Percentiles rank a stretch among this genome's conserved stretches.
Evolutionary conservation across 352 stramenopile genomes (phyloP).

Genomic region (Ophiocytium majus): DNA sequence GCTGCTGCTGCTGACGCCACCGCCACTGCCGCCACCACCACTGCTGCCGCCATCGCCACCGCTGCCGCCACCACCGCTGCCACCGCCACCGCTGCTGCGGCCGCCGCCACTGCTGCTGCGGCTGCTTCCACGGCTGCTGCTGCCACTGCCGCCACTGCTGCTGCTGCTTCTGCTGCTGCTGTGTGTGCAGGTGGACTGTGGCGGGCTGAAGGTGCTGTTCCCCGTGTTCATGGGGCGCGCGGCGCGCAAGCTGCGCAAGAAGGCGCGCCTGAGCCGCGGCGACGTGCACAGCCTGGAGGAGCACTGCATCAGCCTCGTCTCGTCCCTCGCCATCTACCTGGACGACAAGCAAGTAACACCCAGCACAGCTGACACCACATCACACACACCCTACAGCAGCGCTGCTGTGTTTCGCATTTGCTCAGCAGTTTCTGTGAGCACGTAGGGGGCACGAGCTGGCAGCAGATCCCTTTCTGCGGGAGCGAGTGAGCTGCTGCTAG

Average conservation of each 20-base stretch:
- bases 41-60: background rate
- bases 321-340: conserved; percentile 49
- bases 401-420: too few species aligned
- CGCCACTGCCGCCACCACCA: too few species aligned
- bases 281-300: conserved; percentile 47
- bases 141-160: background rate
- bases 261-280: conserved; percentile 28
- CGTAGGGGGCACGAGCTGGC: too few species aligned
- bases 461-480: too few species aligned
- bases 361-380: too few species aligned
- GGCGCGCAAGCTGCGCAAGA: conserved; percentile 59
- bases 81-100: background rate
- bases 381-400: too few species aligned
- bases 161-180: conserved; percentile 25
- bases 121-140: background rate
- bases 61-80: background rate
- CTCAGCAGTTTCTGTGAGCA: too few species aligned
- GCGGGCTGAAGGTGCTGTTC: conserved; percentile 56
- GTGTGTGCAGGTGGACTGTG: conserved; percentile 40
- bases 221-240: conserved; percentile 64
- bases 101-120: conserved; percentile 9
- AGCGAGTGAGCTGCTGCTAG: too few species aligned
- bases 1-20: too few species aligned
- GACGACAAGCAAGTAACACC: conserved; percentile 32
- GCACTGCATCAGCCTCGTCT: conserved; percentile 53